A percentile compares a stretch with the other conserved stretches of the same genome.
Conservation (phyloP, 768 basidiomycete genomes). For the Psilocybe azurescens region DNA sequence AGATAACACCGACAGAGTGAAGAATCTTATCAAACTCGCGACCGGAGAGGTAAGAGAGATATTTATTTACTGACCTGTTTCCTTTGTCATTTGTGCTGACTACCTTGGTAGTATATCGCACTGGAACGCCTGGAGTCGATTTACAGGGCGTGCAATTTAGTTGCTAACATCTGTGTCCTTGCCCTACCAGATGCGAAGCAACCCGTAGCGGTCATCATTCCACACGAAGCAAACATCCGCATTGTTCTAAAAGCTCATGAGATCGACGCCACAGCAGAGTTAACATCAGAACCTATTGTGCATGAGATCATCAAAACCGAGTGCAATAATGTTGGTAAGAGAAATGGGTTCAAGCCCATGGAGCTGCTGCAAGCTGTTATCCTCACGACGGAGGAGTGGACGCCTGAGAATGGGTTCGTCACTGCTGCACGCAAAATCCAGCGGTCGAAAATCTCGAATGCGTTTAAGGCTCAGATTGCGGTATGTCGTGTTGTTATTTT, state of each 20-base stretch:
- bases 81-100: neutral
- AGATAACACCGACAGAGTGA: slow-evolving; percentile 48
- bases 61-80: neutral
- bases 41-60: slow-evolving; percentile 53
- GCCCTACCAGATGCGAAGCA: slow-evolving; percentile 3
- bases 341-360: slow-evolving; percentile 80
- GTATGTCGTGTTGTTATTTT: neutral
- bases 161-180: slow-evolving; percentile 10
- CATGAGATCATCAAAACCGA: slow-evolving; percentile 73
- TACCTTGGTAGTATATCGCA: slow-evolving; percentile 6
- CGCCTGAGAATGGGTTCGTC: slow-evolving; percentile 85
- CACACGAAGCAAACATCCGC: slow-evolving; percentile 8
- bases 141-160: slow-evolving; percentile 3
- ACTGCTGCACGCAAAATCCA: slow-evolving; percentile 55
- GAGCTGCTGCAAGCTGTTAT: slow-evolving; percentile 81
- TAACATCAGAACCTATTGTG: slow-evolving; percentile 48
- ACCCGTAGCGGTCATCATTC: slow-evolving; percentile 2
- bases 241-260: slow-evolving; percentile 1
- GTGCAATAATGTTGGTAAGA: slow-evolving; percentile 81
- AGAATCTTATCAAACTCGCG: slow-evolving; percentile 75
- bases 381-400: slow-evolving; percentile 88
- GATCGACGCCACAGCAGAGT: slow-evolving; percentile 41
- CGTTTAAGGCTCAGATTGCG: slow-evolving; percentile 36
- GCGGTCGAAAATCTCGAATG: slow-evolving; percentile 36
- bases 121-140: slow-evolving; percentile 11